Evolutionary conservation across 768 basidiomycete genomes (phyloP), one percentile per base, ranked within the genome.

Genomic region (Mycena galericulata): DNA sequence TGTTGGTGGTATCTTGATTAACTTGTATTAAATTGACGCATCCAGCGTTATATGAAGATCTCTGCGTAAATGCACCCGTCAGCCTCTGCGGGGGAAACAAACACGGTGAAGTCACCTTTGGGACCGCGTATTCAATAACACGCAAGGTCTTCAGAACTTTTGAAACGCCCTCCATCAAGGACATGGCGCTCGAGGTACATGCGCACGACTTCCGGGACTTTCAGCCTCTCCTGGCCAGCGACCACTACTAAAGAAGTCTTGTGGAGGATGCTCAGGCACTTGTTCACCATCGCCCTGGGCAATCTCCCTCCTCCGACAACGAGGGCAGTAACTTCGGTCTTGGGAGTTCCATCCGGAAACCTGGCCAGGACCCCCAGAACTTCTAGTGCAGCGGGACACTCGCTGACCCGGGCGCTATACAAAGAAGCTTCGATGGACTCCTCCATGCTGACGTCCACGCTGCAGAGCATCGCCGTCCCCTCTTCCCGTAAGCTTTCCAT

Each of bases 371-470:
- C 32, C 7, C 63, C 54, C 8, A 72, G 59, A 12, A 68, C 70
- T 22, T 68, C 66, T 22, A 72, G 70, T 30, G 70, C 70, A 12
- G 70, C 67, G 27, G 70, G 67, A 45, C 66, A 72, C 26, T 68
- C 70, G 54, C 55, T 45, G 9, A 68, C 58, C 7, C 70, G 70
- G 8, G 70, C 34, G 45, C 66, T 60, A n/a, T 67, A 62, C 4
- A 72, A 43, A 4, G 70, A 50, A 15, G 49, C 54, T 26, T 61
- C 66, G 32, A 72, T 72, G 20, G 55, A 57, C 4, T 11, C 38
- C 34, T 67, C 65, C 57, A 71, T 57, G 40, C 40, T 53, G 36
- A 45, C 49, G 4, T 66, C 57, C 41, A 62, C 70, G 41, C 50
- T 43, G 49, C 11, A 46, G n/a, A 71, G 70, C 70, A 71, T 67